Percentiles rank a stretch among this genome's conserved stretches.
phyloP scores from a whole-genome alignment of 768 basidiomycete species.

The Amanita rubescens region DNA sequence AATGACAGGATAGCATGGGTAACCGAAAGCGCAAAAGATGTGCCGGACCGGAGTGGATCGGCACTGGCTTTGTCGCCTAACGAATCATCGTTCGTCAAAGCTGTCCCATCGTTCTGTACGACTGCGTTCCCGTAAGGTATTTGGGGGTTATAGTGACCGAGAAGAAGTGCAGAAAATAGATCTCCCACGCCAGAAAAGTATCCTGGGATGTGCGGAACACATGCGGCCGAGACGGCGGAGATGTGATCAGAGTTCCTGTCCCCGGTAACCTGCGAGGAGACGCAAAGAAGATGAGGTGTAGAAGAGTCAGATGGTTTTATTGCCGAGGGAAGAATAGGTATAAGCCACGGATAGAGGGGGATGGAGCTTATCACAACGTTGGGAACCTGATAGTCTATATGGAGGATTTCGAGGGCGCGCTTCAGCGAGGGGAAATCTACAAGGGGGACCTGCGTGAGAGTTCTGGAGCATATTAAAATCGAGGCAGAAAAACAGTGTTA shows the following conservation, averaged over 20 bases:
- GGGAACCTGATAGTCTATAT: slow-evolving; percentile 67
- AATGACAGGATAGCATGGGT: slow-evolving; percentile 64
- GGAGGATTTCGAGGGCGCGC: slow-evolving; percentile 63
- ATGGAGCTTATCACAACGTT: slow-evolving; percentile 93
- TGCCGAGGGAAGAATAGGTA: slow-evolving; percentile 38
- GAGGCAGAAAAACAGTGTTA: slow-evolving; percentile 23
- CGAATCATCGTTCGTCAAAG: not conserved
- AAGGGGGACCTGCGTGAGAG: slow-evolving; percentile 67
- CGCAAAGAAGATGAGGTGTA: slow-evolving; percentile 63
- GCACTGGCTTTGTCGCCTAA: not conserved
- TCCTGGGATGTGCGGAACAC: slow-evolving; percentile 73
- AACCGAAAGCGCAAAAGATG: slow-evolving; percentile 61
- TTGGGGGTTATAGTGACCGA: slow-evolving; percentile 61
- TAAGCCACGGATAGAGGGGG: slow-evolving; percentile 58
- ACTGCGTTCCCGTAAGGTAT: slow-evolving; percentile 5
- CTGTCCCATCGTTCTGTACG: not conserved
- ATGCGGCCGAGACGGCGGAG: slow-evolving; percentile 36
- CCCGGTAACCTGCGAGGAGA: slow-evolving; percentile 51
- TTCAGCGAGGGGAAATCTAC: slow-evolving; percentile 60
- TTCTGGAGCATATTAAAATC: slow-evolving; percentile 33
- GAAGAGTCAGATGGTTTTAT: slow-evolving; percentile 29
- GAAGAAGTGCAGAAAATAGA: slow-evolving; percentile 87
- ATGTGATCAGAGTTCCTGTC: slow-evolving; percentile 14
- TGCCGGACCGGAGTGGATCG: slow-evolving; percentile 49
- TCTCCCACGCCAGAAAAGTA: slow-evolving; percentile 98